phyloP scores from a whole-genome alignment of 2,329 filamentous ascomycete species.

The Fusarium avenaceum region DNA sequence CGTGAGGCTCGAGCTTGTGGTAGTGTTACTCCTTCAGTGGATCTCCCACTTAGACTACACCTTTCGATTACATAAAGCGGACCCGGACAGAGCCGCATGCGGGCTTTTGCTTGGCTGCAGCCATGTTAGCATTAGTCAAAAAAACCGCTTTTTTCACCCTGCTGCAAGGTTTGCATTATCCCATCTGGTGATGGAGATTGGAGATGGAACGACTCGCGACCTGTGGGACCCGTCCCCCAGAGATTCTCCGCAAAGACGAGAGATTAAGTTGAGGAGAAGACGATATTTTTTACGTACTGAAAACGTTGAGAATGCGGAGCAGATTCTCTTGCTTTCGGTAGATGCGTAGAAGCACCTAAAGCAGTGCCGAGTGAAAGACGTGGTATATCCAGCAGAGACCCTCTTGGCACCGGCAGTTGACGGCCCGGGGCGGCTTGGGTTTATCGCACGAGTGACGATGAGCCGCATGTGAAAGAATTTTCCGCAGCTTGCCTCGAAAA shows the following conservation, averaged over 20 bases:
- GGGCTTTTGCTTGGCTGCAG: conserved; percentile 39
- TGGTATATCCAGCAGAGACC: too few species aligned
- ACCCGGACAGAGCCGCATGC: conserved; percentile 31
- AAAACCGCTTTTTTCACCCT: conserved; percentile 13
- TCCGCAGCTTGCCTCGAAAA: conserved; percentile 12
- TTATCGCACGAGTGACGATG: conserved; percentile 28
- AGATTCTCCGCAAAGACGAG: conserved; percentile 42
- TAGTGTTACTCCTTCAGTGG: conserved; percentile 18
- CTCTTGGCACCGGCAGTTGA: too few species aligned
- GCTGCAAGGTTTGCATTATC: too few species aligned
- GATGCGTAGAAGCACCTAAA: background rate
- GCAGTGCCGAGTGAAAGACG: too few species aligned
- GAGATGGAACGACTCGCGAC: conserved; percentile 15
- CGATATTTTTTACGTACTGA: conserved; percentile 34
- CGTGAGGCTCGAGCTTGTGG: conserved; percentile 34
- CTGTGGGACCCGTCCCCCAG: conserved; percentile 20
- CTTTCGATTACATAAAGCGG: conserved; percentile 43
- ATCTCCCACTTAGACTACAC: conserved; percentile 17
- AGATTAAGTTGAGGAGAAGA: conserved; percentile 43
- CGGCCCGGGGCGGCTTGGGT: too few species aligned
- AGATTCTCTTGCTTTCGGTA: background rate
- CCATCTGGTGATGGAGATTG: background rate
- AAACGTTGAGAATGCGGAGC: conserved; percentile 37
- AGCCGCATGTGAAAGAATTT: conserved; percentile 22
- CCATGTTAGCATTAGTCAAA: conserved; percentile 42